phyloP scores from a whole-genome alignment of 1,284 basidiomycete species.

The Boletus semigastroideus region DNA sequence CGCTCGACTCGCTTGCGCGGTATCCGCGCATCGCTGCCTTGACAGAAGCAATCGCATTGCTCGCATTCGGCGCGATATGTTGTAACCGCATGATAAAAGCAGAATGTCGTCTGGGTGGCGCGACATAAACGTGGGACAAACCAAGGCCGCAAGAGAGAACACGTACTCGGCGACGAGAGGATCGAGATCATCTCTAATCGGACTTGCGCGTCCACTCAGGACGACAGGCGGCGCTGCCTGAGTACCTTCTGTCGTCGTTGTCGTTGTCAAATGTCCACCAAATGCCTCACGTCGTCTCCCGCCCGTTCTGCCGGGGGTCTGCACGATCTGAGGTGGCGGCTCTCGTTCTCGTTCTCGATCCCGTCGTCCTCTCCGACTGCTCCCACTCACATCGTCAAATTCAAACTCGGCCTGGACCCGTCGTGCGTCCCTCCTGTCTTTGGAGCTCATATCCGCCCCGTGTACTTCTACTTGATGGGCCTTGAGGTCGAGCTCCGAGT shows the following conservation, averaged over 20 bases:
- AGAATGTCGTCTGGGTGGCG: conserved; percentile 57
- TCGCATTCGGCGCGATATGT: conserved; percentile 67
- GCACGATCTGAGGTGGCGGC: conserved; percentile 40
- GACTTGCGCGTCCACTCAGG: conserved; percentile 40
- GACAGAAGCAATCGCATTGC: conserved; percentile 73
- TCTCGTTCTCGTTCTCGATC: conserved; percentile 47
- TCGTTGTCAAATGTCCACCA: conserved; percentile 57
- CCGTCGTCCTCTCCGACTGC: conserved; percentile 42
- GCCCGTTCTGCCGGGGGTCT: conserved; percentile 35
- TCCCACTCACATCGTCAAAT: conserved; percentile 59
- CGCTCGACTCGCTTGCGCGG: conserved; percentile 74
- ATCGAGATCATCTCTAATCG: conserved; percentile 49
- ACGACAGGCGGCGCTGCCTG: conserved; percentile 27
- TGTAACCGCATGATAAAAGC: conserved; percentile 70
- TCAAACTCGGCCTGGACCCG: conserved; percentile 81
- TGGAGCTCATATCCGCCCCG: conserved; percentile 74
- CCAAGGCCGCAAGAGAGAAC: background rate
- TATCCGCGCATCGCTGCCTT: conserved; percentile 82
- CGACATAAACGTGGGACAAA: background rate
- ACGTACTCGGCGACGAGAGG: conserved; percentile 55
- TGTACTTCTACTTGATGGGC: conserved; percentile 91
- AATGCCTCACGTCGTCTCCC: conserved; percentile 62
- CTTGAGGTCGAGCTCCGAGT: conserved; percentile 84
- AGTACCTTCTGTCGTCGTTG: conserved; percentile 42
- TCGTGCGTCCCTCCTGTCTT: conserved; percentile 77